phyloP scores from a whole-genome alignment of 2,329 filamentous ascomycete genomes.

The Colletotrichum camelliae region DNA sequence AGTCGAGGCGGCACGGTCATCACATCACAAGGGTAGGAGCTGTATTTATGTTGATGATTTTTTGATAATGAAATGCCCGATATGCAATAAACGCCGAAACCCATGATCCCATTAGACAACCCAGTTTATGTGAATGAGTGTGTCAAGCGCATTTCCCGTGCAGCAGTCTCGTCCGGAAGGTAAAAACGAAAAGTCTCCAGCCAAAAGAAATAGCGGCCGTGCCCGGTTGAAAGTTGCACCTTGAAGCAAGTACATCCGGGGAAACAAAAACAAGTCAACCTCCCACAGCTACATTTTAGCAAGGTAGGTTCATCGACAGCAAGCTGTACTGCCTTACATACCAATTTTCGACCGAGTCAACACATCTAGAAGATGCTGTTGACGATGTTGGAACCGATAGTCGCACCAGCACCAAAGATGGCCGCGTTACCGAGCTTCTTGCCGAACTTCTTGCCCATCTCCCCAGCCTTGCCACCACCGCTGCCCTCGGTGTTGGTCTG shows the following conservation, averaged over 20 bases:
- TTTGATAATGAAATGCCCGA: not conserved
- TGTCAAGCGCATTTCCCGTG: not conserved
- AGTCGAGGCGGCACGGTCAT: not conserved
- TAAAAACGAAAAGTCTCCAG: not conserved
- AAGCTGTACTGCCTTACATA: not conserved
- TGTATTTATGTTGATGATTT: not conserved
- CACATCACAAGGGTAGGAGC: not conserved
- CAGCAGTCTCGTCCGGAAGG: not conserved
- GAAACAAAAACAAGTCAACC: not conserved
- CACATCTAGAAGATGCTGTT: constrained; percentile 79
- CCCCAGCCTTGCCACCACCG: constrained; percentile 67
- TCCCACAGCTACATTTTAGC: not conserved
- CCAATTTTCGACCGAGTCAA: not conserved
- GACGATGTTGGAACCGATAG: constrained; percentile 87
- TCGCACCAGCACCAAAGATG: constrained; percentile 92
- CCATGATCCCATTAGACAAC: not conserved
- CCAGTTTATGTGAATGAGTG: not conserved
- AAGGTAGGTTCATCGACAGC: not conserved
- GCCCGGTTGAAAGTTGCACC: not conserved
- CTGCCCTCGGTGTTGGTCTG: constrained; percentile 44
- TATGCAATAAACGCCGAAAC: not conserved
- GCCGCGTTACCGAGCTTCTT: constrained; percentile 85
- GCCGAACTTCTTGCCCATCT: constrained; percentile 92
- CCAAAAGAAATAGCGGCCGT: not conserved
- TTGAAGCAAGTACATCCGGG: not conserved